A percentile compares a stretch with the other conserved stretches of the same genome.
Evolutionary conservation across 2,329 filamentous ascomycete species (phyloP).

Genomic region (Zasmidium cellare): DNA sequence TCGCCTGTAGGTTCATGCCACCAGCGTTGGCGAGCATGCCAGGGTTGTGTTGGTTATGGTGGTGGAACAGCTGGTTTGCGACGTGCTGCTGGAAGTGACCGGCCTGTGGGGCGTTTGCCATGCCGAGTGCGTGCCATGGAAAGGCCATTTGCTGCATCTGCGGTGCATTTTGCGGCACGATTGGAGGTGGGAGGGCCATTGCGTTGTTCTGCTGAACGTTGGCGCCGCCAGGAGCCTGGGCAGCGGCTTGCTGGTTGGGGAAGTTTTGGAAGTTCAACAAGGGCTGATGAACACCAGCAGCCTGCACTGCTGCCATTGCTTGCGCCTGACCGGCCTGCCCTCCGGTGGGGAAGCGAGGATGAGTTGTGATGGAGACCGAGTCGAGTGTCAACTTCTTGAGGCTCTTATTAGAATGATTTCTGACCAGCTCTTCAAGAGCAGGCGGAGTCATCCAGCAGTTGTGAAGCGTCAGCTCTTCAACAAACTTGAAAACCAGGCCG

Average conservation of each 20-base stretch:
- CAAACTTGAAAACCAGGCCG: conserved; percentile 50
- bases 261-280: too few relatives aligned
- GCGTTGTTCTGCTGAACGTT: not conserved
- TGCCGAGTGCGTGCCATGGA: not conserved
- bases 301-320: conserved; percentile 10
- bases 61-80: not conserved
- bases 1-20: not conserved
- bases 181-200: not conserved
- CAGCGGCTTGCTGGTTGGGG: too few relatives aligned
- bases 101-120: not conserved
- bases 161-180: not conserved
- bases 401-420: conserved; percentile 46
- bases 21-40: not conserved
- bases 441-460: conserved; percentile 69
- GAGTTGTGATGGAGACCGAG: conserved; percentile 64
- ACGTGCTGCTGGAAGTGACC: not conserved
- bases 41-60: not conserved
- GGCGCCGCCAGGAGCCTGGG: too few relatives aligned
- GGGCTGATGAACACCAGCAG: not conserved
- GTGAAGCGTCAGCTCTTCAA: conserved; percentile 62
- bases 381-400: conserved; percentile 60
- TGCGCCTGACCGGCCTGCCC: conserved; percentile 7
- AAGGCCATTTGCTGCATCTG: not conserved
- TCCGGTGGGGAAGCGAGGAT: conserved; percentile 26
- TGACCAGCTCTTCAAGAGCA: conserved; percentile 55